phyloP scores from a whole-genome alignment of 306 rosid species.

The Cotoneaster glaucophyllus region DNA sequence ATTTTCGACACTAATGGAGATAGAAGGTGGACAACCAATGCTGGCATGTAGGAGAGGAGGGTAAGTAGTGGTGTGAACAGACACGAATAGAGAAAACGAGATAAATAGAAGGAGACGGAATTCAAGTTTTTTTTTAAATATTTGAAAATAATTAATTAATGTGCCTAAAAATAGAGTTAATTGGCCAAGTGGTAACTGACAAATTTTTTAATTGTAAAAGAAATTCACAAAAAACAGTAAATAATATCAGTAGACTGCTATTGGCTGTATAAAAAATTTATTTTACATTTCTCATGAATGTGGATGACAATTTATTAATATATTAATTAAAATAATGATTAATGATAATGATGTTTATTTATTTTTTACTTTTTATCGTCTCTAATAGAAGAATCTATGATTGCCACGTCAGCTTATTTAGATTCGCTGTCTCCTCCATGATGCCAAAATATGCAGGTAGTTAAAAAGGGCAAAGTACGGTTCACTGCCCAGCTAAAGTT shows the following conservation, averaged over 20 bases:
- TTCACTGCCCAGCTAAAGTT: not conserved
- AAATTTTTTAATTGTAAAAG: constrained; percentile 1
- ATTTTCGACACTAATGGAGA: no score
- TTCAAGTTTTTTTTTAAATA: not conserved
- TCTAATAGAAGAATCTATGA: not conserved
- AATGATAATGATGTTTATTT: not conserved
- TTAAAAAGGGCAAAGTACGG: not conserved
- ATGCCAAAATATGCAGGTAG: not conserved
- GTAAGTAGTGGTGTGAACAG: no score
- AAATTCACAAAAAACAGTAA: not conserved
- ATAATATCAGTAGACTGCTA: not conserved
- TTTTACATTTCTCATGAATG: no score
- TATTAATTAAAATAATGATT: not conserved
- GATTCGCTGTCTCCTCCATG: not conserved
- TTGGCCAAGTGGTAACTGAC: constrained; percentile 60
- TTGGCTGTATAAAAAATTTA: no score
- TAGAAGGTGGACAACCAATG: no score
- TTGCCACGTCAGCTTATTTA: constrained; percentile 17
- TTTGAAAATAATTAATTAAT: constrained; percentile 10
- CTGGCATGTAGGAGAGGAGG: no score
- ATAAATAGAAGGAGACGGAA: no score
- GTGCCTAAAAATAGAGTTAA: constrained; percentile 35
- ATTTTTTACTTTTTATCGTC: not conserved
- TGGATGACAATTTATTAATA: no score
- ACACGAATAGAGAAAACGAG: no score